phyloP scores from a whole-genome alignment of 148 eudicot species.

The Hydrangea macrophylla region DNA sequence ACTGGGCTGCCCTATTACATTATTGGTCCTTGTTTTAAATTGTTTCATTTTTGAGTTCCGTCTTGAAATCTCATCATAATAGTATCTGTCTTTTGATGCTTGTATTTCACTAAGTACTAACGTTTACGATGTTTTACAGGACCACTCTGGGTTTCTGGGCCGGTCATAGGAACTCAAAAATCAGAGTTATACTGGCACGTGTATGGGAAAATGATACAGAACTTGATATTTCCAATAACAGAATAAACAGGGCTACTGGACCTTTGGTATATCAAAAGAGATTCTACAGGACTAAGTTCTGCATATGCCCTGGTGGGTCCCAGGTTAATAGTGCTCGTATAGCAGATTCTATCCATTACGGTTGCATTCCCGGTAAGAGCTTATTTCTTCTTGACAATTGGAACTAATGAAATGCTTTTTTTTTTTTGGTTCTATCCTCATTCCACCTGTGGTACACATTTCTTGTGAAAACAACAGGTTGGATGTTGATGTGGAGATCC shows the following conservation, averaged over 20 bases:
- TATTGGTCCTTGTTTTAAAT: no score
- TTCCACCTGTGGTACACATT: neutral
- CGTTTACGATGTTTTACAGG: slow-evolving; percentile 23
- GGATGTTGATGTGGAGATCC: neutral
- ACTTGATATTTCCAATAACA: slow-evolving; percentile 54
- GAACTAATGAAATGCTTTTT: neutral
- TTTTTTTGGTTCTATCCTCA: neutral
- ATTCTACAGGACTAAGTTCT: slow-evolving; percentile 44
- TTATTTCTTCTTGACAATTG: neutral
- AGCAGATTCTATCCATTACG: slow-evolving; percentile 53
- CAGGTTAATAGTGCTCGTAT: slow-evolving; percentile 60
- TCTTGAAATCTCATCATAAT: no score
- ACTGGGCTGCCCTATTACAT: no score
- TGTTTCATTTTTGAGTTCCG: no score
- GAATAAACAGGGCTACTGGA: slow-evolving; percentile 52
- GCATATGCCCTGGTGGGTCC: slow-evolving; percentile 58
- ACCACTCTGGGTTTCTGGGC: slow-evolving; percentile 59
- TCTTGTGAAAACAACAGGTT: neutral
- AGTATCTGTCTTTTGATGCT: no score
- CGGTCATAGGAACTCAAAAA: slow-evolving; percentile 52
- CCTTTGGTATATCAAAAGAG: slow-evolving; percentile 45
- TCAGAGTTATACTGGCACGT: slow-evolving; percentile 45
- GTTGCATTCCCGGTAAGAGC: slow-evolving; percentile 47
- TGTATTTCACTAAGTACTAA: no score
- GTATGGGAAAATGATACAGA: slow-evolving; percentile 60